Evolutionary conservation across 805 yeast genomes (phyloP), one percentile per base, ranked within the genome.

Genomic region (Myxozyma melibiosi): DNA sequence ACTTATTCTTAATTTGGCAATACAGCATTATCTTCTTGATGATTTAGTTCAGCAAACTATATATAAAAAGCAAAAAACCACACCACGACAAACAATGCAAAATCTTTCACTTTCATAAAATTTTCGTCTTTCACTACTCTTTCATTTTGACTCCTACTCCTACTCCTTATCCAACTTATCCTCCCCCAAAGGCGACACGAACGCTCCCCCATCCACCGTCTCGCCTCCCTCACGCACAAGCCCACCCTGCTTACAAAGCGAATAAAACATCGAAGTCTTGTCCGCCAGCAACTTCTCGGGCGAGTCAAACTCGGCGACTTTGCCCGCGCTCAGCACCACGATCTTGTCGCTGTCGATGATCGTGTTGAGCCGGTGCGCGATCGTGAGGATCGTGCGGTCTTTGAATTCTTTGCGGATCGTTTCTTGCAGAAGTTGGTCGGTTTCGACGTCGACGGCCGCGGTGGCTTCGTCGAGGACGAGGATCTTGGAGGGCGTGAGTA

Each of bases 341-440:
- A 90, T 85, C 57, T 81, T 79, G 70, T 90, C 97, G 65, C 86
- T 83, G 66, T 90, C 96, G 83, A 90, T 73, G 51, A 90, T 85
- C 0, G 97, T 90, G 66, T 90, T 90, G 58, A 90, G 76, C 66
- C 97, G 80, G 70, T 90, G 97, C 0, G 97, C 97, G 68, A 90
- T 90, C 0, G 96, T 89, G 60, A 90, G 72, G 61, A 90, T 88
- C 0, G 97, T 90, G 65, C 88, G 80, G 61, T 86, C 83, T 47
- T 75, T 78, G 69, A 90, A 90, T 68, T 83, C 86, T 4, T 74
- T 69, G 62, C 96, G 79, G 46, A 90, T 88, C 0, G 96, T 89
- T 65, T 84, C 83, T 73, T 89, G 96, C 40, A 89, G 79, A 51
- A 88, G 77, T 63, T 81, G 78, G 68, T 90, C 96, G 1, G 96